Conservation (phyloP, 108 stramenopile species). For the Skeletonema menzelii region DNA sequence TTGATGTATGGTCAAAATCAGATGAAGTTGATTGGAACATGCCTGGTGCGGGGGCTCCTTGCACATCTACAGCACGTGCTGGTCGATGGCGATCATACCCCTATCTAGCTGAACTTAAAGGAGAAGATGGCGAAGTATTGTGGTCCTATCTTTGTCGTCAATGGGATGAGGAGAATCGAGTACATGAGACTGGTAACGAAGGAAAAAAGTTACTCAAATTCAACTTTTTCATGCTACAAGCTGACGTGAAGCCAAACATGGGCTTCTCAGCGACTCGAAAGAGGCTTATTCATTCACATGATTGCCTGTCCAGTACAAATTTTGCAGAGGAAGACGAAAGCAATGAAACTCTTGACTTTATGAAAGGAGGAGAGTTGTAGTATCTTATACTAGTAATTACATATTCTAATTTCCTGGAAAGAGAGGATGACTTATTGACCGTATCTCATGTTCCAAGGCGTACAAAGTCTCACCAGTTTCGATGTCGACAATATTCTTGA, state of each 20-base stretch:
- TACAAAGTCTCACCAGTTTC: slow-evolving; percentile 51
- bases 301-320: slow-evolving; percentile 48
- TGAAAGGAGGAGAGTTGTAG: not conserved
- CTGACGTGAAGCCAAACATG: slow-evolving; percentile 84
- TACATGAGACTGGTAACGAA: slow-evolving; percentile 26
- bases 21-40: slow-evolving; percentile 70
- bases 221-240: slow-evolving; percentile 91
- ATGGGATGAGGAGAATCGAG: slow-evolving; percentile 73
- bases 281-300: slow-evolving; percentile 74
- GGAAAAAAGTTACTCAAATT: slow-evolving; percentile 62
- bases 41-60: slow-evolving; percentile 84
- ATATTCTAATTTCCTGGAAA: slow-evolving; percentile 28
- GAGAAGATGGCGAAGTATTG: slow-evolving; percentile 73
- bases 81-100: slow-evolving; percentile 88
- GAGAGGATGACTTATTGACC: slow-evolving; percentile 48
- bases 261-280: slow-evolving; percentile 81
- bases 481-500: slow-evolving; percentile 63
- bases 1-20: slow-evolving; percentile 79
- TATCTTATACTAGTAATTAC: not conserved
- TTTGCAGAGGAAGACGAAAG: slow-evolving; percentile 2
- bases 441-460: slow-evolving; percentile 66
- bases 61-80: slow-evolving; percentile 76
- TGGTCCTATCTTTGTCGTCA: slow-evolving; percentile 84
- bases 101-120: slow-evolving; percentile 75
- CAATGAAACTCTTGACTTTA: not conserved